These are phyloP conservation scores for Phytopythium aichiense DNA, from an alignment of 352 stramenopile species.

Conservation along the genomic window DNA sequence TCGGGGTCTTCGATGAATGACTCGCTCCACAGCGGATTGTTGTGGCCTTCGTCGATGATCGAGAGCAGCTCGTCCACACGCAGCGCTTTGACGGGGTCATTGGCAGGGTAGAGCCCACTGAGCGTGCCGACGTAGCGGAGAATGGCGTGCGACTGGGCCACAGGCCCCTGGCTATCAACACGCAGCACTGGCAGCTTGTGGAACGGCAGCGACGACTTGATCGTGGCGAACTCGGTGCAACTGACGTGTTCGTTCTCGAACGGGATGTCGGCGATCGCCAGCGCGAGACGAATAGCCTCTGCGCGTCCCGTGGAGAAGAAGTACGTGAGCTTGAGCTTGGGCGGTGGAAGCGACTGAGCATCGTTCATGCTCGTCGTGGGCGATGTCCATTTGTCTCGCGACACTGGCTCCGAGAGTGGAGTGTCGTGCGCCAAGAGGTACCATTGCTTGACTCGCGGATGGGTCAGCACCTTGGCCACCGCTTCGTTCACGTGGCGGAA, in stretches of 20 bases:
- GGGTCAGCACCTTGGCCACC: slow-evolving; percentile 18
- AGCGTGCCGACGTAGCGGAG: slow-evolving; percentile 60
- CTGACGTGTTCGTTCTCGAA: slow-evolving; percentile 59
- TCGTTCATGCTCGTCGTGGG: neutral
- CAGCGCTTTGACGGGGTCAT: slow-evolving; percentile 18
- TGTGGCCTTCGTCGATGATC: slow-evolving; percentile 36
- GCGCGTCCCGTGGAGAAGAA: slow-evolving; percentile 45
- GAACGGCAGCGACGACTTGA: slow-evolving; percentile 34
- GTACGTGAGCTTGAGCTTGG: slow-evolving; percentile 53
- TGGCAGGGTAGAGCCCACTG: slow-evolving; percentile 31
- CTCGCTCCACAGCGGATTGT: slow-evolving; percentile 23
- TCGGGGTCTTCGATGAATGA: slow-evolving; percentile 23
- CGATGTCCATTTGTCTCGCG: no score
- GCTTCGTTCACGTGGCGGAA: slow-evolving; percentile 10
- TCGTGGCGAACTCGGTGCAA: slow-evolving; percentile 19
- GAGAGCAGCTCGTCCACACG: slow-evolving; percentile 44
- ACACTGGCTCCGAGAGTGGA: neutral
- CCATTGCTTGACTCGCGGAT: slow-evolving; percentile 19
- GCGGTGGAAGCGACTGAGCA: neutral
- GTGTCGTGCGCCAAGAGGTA: slow-evolving; percentile 4
- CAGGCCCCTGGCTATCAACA: slow-evolving; percentile 25
- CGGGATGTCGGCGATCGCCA: slow-evolving; percentile 33
- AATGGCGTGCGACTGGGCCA: slow-evolving; percentile 50
- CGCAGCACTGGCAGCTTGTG: slow-evolving; percentile 38
- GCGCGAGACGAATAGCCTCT: slow-evolving; percentile 44